Conservation (phyloP, 1,284 basidiomycete genomes). For the Amylostereum chailletii region DNA sequence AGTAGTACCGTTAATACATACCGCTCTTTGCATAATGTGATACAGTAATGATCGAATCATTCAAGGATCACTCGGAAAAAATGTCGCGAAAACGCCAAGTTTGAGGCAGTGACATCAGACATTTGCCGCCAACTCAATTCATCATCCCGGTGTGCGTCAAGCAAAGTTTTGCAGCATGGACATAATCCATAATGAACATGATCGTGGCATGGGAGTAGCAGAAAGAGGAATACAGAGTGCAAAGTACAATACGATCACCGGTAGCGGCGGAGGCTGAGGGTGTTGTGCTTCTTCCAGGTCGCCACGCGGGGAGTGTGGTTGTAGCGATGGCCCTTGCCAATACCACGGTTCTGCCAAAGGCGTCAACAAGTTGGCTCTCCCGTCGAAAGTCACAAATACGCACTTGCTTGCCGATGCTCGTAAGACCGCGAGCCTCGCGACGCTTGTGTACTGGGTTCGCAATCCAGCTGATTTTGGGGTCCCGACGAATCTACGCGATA, state of each 20-base stretch:
- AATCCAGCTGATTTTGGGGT: slow-evolving; percentile 99
- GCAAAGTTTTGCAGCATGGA: neutral
- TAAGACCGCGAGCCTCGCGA: slow-evolving; percentile 96
- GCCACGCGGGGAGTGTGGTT: slow-evolving; percentile 90
- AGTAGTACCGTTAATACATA: no score
- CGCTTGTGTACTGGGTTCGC: slow-evolving; percentile 97
- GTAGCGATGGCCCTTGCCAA: slow-evolving; percentile 94
- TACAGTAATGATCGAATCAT: no score
- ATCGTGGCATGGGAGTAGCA: neutral
- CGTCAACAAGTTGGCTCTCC: slow-evolving; percentile 2
- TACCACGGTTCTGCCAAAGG: slow-evolving; percentile 66
- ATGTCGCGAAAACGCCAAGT: no score
- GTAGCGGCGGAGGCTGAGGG: slow-evolving; percentile 96
- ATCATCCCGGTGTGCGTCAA: neutral
- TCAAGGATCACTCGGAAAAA: no score
- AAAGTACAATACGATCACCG: slow-evolving; percentile 48
- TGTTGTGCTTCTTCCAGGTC: slow-evolving; percentile 98
- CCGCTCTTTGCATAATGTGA: no score
- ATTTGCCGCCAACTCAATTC: no score
- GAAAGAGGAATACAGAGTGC: neutral
- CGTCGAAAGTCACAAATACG: slow-evolving; percentile 15
- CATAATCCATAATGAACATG: neutral
- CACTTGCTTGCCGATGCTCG: slow-evolving; percentile 90
- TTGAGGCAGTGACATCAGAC: no score
- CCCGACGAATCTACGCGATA: slow-evolving; percentile 71